Evolutionary conservation across 2,329 filamentous ascomycete species (phyloP).

Genomic region (Microdochium trichocladiopsis): DNA sequence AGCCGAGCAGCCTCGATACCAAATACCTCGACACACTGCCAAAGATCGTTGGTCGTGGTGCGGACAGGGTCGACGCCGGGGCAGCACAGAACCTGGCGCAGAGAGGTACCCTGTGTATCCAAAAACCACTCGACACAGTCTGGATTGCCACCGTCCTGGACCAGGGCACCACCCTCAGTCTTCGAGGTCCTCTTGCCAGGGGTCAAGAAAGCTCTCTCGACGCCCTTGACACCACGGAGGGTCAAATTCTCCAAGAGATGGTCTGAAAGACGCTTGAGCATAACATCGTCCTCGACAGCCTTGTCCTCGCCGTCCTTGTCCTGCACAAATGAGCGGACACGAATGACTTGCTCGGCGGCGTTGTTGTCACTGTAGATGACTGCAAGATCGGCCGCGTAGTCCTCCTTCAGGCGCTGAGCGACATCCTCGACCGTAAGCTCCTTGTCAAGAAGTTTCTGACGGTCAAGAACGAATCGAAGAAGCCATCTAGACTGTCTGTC

Average conservation of each 20-base stretch:
- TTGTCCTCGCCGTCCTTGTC: slow-evolving; percentile 65
- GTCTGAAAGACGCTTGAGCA: slow-evolving; percentile 84
- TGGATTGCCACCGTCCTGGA: slow-evolving; percentile 65
- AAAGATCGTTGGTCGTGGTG: slow-evolving; percentile 93
- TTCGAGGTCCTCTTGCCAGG: slow-evolving; percentile 65
- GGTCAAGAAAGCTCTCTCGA: slow-evolving; percentile 91
- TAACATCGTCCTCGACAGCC: slow-evolving; percentile 75
- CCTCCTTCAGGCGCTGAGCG: slow-evolving; percentile 79
- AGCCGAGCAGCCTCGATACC: slow-evolving; percentile 92
- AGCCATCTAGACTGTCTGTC: slow-evolving; percentile 90
- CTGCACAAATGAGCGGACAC: slow-evolving; percentile 72
- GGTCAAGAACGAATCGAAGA: slow-evolving; percentile 85
- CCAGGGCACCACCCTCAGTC: slow-evolving; percentile 62
- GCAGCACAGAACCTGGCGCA: slow-evolving; percentile 77
- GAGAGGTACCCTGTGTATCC: slow-evolving; percentile 84
- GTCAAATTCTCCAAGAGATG: slow-evolving; percentile 89
- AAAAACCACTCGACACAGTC: slow-evolving; percentile 90
- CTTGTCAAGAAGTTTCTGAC: slow-evolving; percentile 93
- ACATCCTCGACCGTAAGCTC: slow-evolving; percentile 87
- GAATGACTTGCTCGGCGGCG: slow-evolving; percentile 89
- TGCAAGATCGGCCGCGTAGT: slow-evolving; percentile 77
- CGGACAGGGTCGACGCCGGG: slow-evolving; percentile 80
- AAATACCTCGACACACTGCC: slow-evolving; percentile 89
- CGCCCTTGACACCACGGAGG: slow-evolving; percentile 80
- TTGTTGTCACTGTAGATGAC: slow-evolving; percentile 98